These are phyloP conservation scores for Gnomoniopsis smithogilvyi DNA, from an alignment of 2,329 filamentous ascomycete genomes.

Conservation along the genomic window DNA sequence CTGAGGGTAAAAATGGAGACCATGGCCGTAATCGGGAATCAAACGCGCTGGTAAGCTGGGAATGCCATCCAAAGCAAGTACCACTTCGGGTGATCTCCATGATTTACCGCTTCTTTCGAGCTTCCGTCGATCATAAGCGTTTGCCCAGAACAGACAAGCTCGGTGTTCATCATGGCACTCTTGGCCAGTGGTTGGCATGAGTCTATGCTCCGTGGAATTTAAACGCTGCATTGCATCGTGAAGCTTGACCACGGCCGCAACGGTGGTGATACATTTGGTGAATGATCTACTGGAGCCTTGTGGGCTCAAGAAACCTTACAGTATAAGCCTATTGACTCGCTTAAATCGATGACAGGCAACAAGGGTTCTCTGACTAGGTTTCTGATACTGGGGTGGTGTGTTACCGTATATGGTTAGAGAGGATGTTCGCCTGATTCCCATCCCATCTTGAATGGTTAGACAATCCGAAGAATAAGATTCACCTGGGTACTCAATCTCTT, in stretches of 20 bases:
- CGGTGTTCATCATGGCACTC: background rate
- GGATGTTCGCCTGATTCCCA: background rate
- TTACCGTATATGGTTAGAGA: background rate
- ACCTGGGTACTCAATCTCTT: background rate
- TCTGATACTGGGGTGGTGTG: background rate
- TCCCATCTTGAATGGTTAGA: background rate
- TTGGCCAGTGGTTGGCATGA: background rate
- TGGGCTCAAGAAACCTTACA: background rate
- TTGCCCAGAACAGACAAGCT: conserved; percentile 11
- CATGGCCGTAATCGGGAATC: too few relatives aligned
- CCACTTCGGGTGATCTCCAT: background rate
- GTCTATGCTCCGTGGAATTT: background rate
- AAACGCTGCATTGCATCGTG: background rate
- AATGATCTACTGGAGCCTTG: conserved; percentile 10
- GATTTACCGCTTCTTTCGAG: conserved; percentile 3
- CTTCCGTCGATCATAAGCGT: background rate
- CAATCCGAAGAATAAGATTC: background rate
- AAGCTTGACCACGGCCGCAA: background rate
- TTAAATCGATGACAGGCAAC: background rate
- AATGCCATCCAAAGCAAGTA: background rate
- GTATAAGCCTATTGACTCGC: background rate
- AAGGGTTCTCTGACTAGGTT: background rate
- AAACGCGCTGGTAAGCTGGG: background rate
- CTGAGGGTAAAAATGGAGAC: background rate
- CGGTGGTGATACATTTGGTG: conserved; percentile 12